Conservation (phyloP, 2,329 filamentous ascomycete species). For the Blastomyces parvus region DNA sequence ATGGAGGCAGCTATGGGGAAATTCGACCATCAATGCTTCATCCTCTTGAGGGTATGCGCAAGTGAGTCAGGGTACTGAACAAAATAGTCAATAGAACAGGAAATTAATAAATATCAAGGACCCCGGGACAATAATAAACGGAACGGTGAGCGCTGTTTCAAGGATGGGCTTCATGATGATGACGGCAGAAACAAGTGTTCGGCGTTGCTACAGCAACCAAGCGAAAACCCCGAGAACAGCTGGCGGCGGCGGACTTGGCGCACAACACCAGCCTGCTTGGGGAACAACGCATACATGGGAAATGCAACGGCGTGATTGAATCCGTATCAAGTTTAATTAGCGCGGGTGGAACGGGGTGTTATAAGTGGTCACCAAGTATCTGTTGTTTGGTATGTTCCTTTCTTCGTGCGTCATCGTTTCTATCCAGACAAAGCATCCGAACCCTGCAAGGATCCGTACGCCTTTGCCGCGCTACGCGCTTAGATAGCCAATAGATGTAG, state of each 20-base stretch:
- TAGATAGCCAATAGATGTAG: background rate
- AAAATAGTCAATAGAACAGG: background rate
- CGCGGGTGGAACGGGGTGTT: too few relatives aligned
- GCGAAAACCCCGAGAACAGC: background rate
- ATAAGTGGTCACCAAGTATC: too few relatives aligned
- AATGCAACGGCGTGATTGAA: background rate
- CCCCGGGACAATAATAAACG: slow-evolving; percentile 1
- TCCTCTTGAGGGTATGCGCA: background rate
- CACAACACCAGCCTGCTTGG: too few relatives aligned
- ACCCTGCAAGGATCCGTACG: too few relatives aligned
- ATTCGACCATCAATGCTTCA: background rate
- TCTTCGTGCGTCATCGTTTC: too few relatives aligned
- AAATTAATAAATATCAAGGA: background rate
- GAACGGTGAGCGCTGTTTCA: background rate
- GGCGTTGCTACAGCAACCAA: slow-evolving; percentile 2
- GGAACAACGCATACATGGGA: too few relatives aligned
- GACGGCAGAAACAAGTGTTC: background rate
- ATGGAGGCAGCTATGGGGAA: background rate
- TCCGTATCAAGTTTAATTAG: background rate
- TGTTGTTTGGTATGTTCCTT: too few relatives aligned
- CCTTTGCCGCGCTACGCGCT: background rate
- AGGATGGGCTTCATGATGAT: background rate
- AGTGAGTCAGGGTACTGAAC: background rate
- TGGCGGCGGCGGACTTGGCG: background rate
- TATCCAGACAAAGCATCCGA: too few relatives aligned